Conservation (phyloP, 768 basidiomycete species). For the Ramaria sp. region DNA sequence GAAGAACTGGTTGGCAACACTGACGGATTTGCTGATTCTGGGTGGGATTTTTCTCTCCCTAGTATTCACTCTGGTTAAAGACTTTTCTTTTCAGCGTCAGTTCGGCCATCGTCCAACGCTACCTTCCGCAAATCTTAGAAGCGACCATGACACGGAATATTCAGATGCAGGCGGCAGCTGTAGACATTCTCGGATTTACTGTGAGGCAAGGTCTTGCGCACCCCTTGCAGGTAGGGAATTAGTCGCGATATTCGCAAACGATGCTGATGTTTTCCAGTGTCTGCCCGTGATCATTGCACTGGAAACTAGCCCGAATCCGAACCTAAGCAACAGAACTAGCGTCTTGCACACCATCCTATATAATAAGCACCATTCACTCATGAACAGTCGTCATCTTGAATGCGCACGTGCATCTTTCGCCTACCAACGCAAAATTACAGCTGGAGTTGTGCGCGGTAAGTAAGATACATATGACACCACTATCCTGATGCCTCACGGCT, state of each 20-base stretch:
- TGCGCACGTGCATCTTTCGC: constrained; percentile 76
- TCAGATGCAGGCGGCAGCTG: constrained; percentile 69
- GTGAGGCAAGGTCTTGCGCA: constrained; percentile 93
- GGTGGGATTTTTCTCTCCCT: constrained; percentile 39
- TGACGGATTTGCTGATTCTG: constrained; percentile 92
- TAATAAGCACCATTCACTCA: constrained; percentile 77
- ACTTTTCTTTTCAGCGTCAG: constrained; percentile 54
- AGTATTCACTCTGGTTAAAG: not conserved
- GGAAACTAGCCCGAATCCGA: constrained; percentile 65
- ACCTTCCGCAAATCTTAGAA: constrained; percentile 68
- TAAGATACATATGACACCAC: not conserved
- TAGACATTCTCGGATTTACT: constrained; percentile 88
- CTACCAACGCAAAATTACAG: constrained; percentile 57
- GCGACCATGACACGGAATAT: constrained; percentile 64
- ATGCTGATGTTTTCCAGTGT: constrained; percentile 37
- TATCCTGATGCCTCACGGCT: not conserved
- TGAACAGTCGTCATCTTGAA: constrained; percentile 75
- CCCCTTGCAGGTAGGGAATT: constrained; percentile 66
- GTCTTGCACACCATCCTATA: constrained; percentile 75
- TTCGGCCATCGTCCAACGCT: constrained; percentile 90
- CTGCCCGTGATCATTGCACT: constrained; percentile 87
- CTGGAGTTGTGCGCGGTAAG: constrained; percentile 44
- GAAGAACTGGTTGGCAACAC: constrained; percentile 92
- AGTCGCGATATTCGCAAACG: not conserved
- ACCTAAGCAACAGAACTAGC: constrained; percentile 63